phyloP scores from a whole-genome alignment of 202 grass and related monocot genomes.

The Setaria viridis region DNA sequence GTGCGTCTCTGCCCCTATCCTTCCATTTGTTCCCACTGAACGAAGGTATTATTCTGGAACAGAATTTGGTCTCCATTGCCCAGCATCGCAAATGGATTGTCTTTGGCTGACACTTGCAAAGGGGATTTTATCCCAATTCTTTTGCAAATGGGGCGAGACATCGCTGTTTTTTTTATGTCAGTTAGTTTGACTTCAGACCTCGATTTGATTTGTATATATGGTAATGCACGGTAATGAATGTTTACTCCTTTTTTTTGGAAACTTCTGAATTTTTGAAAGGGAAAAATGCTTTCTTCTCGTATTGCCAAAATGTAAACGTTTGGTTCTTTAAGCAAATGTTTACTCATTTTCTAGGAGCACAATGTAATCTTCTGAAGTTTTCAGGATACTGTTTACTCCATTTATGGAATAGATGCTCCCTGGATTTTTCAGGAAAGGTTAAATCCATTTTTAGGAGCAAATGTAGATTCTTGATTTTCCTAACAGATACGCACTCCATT shows the following conservation, averaged over 20 bases:
- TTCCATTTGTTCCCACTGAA: background rate
- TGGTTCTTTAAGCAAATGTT: background rate
- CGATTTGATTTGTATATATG: background rate
- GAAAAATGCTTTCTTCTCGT: too few species aligned
- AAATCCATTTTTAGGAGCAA: background rate
- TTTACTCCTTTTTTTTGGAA: background rate
- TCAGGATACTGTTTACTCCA: background rate
- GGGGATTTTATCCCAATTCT: background rate
- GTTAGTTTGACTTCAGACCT: background rate
- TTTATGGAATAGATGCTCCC: background rate
- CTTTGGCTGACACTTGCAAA: background rate
- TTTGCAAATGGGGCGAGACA: constrained; percentile 14
- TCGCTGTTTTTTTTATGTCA: background rate
- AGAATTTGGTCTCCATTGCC: constrained; percentile 17
- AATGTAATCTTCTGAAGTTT: background rate
- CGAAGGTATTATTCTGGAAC: background rate
- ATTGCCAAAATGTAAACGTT: background rate
- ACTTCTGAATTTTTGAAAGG: background rate
- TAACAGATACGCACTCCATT: background rate
- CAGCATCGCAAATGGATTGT: background rate
- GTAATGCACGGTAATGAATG: background rate
- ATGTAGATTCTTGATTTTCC: background rate
- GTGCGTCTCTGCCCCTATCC: constrained; percentile 30
- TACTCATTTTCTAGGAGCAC: background rate
- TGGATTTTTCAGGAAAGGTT: background rate